Base-by-base conservation (phyloP, 345 rosid genomes). In the Cardiospermum halicacabum region DNA sequence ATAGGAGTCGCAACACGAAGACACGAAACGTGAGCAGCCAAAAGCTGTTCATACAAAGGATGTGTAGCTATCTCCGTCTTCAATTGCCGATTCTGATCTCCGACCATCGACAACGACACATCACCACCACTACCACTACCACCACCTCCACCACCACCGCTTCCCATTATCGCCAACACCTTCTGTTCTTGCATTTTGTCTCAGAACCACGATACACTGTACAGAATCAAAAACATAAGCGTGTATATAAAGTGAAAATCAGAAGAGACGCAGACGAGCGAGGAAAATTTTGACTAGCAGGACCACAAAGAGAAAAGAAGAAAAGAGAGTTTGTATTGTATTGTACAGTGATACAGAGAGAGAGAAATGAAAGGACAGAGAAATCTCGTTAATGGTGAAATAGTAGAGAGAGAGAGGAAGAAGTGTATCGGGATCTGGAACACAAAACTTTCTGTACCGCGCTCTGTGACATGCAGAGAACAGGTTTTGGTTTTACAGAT, bases 1-100 rank as follows among this genome's bases (percentile, higher is more conserved):
- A 93, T 93, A 11, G 98, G 98, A 34, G 98, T 93, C 3, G 97
- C 98, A 7, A 90, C 97, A 34, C 97, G 83, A 13, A 93, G 82
- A 73, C 98, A 90, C 5, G 97, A 79, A 49, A 93, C 96, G 68
- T 93, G 97, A 9, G 97, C 98, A 3, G 96, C 65, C 25, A 90
- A 62, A 15, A 93, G 75, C 78, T 93, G 96, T 42, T 93, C 98
- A 67, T 82, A 93, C 61, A 93, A 70, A 36, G 98, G 97, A 72
- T 93, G 96, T 26, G 76, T 72, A 19, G 85, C 96, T 71, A 93
- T 86, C 82, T 93, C 97, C 49, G 87, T 85, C 89, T 86, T 93
- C 32, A 89, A 75, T 42, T 83, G 92, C 37, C 83, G 82, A 42
- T 59, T 80, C 56, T 74, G 87, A 28, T 85, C 91, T 16, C 71